These are phyloP conservation scores for Corymbia maculata DNA, from an alignment of 345 rosid species.

Conservation along the genomic window DNA sequence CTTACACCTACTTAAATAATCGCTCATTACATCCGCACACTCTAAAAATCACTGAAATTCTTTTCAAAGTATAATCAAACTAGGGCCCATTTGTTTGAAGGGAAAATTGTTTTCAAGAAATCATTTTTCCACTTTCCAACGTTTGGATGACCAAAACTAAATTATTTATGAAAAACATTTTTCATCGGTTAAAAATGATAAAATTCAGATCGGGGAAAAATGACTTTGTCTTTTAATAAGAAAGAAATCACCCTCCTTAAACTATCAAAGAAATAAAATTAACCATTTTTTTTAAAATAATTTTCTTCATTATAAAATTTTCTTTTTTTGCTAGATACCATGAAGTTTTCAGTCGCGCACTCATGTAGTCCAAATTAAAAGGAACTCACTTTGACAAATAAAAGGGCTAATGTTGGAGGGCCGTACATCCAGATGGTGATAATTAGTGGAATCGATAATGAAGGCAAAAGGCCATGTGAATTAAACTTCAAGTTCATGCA, in stretches of 20 bases:
- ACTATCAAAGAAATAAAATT: background rate
- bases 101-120: background rate
- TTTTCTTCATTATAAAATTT: no score
- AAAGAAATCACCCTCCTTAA: background rate
- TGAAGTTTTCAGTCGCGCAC: no score
- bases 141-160: no score
- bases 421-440: background rate
- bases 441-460: background rate
- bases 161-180: background rate
- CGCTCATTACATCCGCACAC: background rate
- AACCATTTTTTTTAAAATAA: no score
- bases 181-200: background rate
- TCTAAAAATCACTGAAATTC: background rate
- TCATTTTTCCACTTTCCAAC: no score
- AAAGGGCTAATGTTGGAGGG: background rate
- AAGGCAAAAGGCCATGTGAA: background rate
- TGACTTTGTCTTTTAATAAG: background rate
- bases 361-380: background rate
- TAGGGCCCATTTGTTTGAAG: background rate
- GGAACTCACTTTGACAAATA: background rate
- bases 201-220: background rate
- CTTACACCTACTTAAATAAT: background rate
- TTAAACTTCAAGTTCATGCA: background rate
- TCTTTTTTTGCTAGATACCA: no score
- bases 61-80: background rate